A percentile compares a stretch with the other conserved stretches of the same genome.
phyloP scores from a whole-genome alignment of 2,329 filamentous ascomycete genomes.

The Exophiala alcalophila region DNA sequence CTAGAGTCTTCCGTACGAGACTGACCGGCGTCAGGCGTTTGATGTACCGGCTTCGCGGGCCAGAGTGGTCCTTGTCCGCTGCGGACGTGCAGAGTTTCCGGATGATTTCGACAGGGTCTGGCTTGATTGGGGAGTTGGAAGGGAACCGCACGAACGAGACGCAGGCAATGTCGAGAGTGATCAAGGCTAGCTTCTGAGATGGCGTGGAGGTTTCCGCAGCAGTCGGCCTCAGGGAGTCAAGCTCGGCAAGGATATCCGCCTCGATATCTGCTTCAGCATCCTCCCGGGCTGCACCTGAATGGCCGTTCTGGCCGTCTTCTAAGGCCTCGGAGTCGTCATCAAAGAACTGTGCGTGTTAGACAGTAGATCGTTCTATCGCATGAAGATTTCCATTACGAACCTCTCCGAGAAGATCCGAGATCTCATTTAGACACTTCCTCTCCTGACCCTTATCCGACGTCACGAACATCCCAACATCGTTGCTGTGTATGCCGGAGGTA shows the following conservation, averaged over 20 bases:
- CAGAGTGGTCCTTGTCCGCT: conserved; percentile 44
- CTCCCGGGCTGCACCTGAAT: no score
- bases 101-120: conserved; percentile 60
- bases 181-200: conserved; percentile 15
- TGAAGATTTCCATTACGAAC: conserved; percentile 39
- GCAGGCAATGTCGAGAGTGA: conserved; percentile 31
- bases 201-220: conserved; percentile 46
- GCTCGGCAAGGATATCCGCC: conserved; percentile 57
- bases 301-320: conserved; percentile 39
- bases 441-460: conserved; percentile 62
- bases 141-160: conserved; percentile 28
- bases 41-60: conserved; percentile 56
- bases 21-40: conserved; percentile 61
- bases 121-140: conserved; percentile 36
- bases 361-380: no score
- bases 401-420: conserved; percentile 57
- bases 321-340: neutral
- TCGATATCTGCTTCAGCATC: conserved; percentile 55
- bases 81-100: conserved; percentile 58
- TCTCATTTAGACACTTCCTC: conserved; percentile 57
- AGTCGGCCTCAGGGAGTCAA: conserved; percentile 53
- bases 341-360: conserved; percentile 25
- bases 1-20: conserved; percentile 56
- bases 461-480: conserved; percentile 61
- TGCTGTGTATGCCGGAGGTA: conserved; percentile 41